Percentiles rank a stretch among this genome's conserved stretches.
Conservation (phyloP, 768 basidiomycete genomes). For the Tricholoma terreum region DNA sequence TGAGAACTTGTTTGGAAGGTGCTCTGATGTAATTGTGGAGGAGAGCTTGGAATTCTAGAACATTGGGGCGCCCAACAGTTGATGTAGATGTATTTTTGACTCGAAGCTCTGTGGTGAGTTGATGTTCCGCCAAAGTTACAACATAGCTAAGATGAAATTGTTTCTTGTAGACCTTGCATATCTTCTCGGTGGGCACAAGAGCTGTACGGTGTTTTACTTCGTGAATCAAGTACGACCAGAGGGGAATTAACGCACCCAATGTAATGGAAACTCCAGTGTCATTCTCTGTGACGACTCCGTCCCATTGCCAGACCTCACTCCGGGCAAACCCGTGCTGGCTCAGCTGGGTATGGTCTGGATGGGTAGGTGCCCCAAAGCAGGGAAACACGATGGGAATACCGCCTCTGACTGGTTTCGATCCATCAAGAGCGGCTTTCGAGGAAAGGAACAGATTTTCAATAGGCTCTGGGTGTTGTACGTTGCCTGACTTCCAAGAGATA, state of each 20-base stretch:
- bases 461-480: conserved; percentile 30
- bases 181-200: conserved; percentile 59
- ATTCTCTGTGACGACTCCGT: conserved; percentile 61
- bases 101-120: conserved; percentile 76
- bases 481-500: conserved; percentile 75
- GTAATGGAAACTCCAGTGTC: conserved; percentile 70
- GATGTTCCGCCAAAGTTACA: conserved; percentile 71
- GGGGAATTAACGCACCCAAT: conserved; percentile 54
- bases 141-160: conserved; percentile 77
- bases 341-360: conserved; percentile 66
- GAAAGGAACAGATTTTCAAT: conserved; percentile 81
- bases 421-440: conserved; percentile 74
- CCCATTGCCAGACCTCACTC: conserved; percentile 69
- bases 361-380: conserved; percentile 84
- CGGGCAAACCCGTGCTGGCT: conserved; percentile 92
- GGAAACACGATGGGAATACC: conserved; percentile 71
- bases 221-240: background rate
- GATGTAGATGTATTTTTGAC: conserved; percentile 67
- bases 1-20: conserved; percentile 53
- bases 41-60: conserved; percentile 86
- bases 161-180: conserved; percentile 55
- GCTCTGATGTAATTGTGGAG: conserved; percentile 87
- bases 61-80: conserved; percentile 32
- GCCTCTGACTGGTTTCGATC: conserved; percentile 66
- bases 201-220: conserved; percentile 35